Percentiles rank a stretch among this genome's conserved stretches.
Evolutionary conservation across 371 early-diverging fungal species (phyloP).

Genomic region (Mucor circinelloides): DNA sequence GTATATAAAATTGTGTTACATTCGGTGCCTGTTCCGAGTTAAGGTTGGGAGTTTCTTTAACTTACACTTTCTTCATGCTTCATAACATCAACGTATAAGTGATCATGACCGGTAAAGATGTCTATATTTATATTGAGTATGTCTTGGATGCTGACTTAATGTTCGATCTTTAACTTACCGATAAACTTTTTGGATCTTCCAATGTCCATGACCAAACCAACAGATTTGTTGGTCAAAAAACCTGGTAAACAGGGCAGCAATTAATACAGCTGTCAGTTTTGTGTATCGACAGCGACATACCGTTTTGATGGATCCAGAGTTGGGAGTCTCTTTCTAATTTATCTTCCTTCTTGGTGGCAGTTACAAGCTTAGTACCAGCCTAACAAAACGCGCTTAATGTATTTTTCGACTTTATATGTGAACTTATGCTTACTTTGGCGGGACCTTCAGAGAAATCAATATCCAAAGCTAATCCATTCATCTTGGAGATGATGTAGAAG

Average conservation of each 20-base stretch:
- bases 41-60: not conserved
- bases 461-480: conserved; percentile 43
- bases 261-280: not conserved
- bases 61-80: conserved; percentile 42
- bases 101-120: conserved; percentile 42
- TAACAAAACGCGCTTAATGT: not conserved
- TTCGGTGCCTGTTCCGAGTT: conserved; percentile 14
- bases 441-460: conserved; percentile 24
- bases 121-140: conserved; percentile 15
- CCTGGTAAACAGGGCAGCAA: conserved; percentile 12
- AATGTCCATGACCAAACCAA: conserved; percentile 45
- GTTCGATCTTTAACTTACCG: conserved; percentile 24
- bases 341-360: conserved; percentile 16
- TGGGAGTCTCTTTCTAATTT: conserved; percentile 29
- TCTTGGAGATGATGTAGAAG: conserved; percentile 42
- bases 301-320: conserved; percentile 38
- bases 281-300: conserved; percentile 8
- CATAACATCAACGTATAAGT: conserved; percentile 45
- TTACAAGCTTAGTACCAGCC: conserved; percentile 25
- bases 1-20: conserved; percentile 13
- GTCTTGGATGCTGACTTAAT: not conserved
- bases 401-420: not conserved
- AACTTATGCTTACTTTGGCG: conserved; percentile 20
- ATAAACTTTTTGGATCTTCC: conserved; percentile 40
- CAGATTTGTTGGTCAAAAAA: conserved; percentile 46